Conservation (phyloP, 78 protist species). For the Abeoforma whisleri region DNA sequence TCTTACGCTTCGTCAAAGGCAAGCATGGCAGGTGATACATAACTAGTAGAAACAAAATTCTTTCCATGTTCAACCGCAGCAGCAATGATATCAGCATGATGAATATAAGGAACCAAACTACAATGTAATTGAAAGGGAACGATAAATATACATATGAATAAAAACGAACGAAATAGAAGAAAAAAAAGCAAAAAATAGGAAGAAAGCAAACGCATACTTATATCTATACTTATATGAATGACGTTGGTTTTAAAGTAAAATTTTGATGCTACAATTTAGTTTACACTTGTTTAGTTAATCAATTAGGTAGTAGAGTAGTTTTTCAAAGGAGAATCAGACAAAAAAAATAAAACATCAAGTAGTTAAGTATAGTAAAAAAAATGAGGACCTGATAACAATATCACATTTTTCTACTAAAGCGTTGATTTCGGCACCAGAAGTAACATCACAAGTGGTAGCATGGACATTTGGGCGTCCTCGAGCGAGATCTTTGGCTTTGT, state of each 20-base stretch:
- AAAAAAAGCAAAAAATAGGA: no score
- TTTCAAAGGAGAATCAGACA: no score
- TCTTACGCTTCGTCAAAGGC: slow-evolving; percentile 27
- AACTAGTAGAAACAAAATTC: slow-evolving; percentile 44
- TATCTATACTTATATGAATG: no score
- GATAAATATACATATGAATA: neutral
- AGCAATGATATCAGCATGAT: slow-evolving; percentile 30
- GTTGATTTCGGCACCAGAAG: neutral
- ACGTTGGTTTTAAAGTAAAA: no score
- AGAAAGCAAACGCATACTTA: no score
- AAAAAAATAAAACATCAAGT: neutral
- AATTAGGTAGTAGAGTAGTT: no score
- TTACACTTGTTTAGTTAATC: no score
- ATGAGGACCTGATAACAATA: slow-evolving; percentile 19
- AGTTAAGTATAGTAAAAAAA: neutral
- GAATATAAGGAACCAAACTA: slow-evolving; percentile 45
- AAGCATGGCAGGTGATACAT: slow-evolving; percentile 44
- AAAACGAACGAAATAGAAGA: neutral
- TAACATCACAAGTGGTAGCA: neutral
- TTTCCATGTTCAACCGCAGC: slow-evolving; percentile 17
- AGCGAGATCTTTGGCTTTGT: neutral
- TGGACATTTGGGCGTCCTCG: neutral
- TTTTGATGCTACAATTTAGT: no score
- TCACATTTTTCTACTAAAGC: slow-evolving; percentile 11
- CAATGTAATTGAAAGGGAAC: neutral